Conservation (phyloP, 1,284 basidiomycete genomes). For the Naganishia sp. region DNA sequence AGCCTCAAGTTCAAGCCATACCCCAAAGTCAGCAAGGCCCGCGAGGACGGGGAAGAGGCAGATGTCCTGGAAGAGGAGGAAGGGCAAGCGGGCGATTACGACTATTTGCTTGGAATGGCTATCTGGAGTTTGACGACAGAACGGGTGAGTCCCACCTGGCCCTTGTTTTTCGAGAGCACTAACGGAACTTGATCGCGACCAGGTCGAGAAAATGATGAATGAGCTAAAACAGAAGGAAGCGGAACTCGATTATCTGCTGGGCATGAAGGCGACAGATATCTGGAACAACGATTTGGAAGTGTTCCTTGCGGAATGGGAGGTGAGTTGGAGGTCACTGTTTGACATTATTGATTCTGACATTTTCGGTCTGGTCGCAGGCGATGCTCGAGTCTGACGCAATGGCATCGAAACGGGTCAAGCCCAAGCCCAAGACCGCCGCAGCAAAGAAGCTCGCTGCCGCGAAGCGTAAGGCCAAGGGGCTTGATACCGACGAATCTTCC, state of each 20-base stretch:
- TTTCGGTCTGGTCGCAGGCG: constrained; percentile 54
- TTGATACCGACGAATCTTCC: constrained; percentile 65
- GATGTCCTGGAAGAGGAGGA: constrained; percentile 63
- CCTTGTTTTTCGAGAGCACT: background rate
- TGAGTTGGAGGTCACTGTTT: constrained; percentile 53
- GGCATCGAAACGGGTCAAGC: constrained; percentile 69
- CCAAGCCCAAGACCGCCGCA: constrained; percentile 56
- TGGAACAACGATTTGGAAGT: constrained; percentile 89
- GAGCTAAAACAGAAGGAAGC: constrained; percentile 81
- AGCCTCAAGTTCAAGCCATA: constrained; percentile 84
- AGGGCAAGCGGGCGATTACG: constrained; percentile 70
- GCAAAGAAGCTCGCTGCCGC: constrained; percentile 64
- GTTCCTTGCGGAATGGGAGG: constrained; percentile 84
- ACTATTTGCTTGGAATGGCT: constrained; percentile 93
- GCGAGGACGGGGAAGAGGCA: constrained; percentile 70
- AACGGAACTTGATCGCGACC: constrained; percentile 8
- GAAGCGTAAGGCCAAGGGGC: constrained; percentile 57
- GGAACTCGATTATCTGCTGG: constrained; percentile 77
- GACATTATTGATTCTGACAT: background rate
- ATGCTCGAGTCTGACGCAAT: constrained; percentile 60
- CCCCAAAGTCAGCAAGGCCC: constrained; percentile 67
- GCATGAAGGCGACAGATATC: constrained; percentile 76
- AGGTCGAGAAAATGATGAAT: constrained; percentile 82
- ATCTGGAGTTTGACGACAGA: constrained; percentile 94
- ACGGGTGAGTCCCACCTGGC: constrained; percentile 62